phyloP scores from a whole-genome alignment of 495 filamentous ascomycete genomes.

The Neurospora sp. region DNA sequence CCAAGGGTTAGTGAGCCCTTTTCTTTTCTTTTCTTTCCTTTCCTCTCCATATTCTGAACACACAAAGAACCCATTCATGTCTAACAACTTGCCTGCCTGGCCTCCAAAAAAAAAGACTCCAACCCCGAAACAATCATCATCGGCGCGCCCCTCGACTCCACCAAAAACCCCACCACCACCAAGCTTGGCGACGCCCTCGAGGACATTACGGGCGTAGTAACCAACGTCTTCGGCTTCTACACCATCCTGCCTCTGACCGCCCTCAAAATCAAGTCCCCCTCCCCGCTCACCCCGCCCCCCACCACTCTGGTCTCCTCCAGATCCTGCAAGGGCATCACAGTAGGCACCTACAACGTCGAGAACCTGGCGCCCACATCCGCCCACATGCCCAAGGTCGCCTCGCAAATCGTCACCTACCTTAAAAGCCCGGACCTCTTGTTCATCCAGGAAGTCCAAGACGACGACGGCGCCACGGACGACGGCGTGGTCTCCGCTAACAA shows the following conservation, averaged over 20 bases:
- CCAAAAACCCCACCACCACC: constrained; percentile 39
- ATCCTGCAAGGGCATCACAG: constrained; percentile 40
- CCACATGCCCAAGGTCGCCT: constrained; percentile 38
- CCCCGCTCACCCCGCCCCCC: constrained; percentile 24
- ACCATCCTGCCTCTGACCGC: constrained; percentile 45
- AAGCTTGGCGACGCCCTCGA: constrained; percentile 46
- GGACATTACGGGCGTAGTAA: constrained; percentile 50
- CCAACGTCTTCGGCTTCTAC: constrained; percentile 49
- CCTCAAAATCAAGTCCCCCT: constrained; percentile 26
- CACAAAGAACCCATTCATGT: neutral
- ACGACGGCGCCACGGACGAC: constrained; percentile 42
- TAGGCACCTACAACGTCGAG: constrained; percentile 53
- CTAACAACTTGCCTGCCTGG: neutral
- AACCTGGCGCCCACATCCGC: constrained; percentile 41
- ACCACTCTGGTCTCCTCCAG: constrained; percentile 34
- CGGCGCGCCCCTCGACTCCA: constrained; percentile 47
- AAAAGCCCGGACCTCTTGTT: constrained; percentile 44
- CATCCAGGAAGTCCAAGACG: constrained; percentile 53
- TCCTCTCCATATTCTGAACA: neutral
- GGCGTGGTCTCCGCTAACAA: constrained; percentile 35
- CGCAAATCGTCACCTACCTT: constrained; percentile 45
- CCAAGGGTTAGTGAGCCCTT: constrained; percentile 27
- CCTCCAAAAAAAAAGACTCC: constrained; percentile 25
- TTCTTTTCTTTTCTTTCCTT: neutral
- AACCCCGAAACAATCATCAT: constrained; percentile 56